phyloP scores from a whole-genome alignment of 306 rosid species.

The Dalbergia cochinchinensis region DNA sequence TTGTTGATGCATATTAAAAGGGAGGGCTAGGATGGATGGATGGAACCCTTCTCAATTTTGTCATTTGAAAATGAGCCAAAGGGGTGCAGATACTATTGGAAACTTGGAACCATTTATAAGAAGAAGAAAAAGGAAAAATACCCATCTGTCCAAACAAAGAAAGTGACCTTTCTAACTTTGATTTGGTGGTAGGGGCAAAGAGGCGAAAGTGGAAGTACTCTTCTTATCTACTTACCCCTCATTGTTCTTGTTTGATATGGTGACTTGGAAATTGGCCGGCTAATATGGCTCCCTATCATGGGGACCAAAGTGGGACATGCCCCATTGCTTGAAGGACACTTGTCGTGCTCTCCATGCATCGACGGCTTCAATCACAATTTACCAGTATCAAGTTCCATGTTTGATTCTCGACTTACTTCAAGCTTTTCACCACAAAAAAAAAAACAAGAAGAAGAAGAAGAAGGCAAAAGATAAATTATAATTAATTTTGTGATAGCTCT shows the following conservation, averaged over 20 bases:
- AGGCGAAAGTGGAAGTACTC: background rate
- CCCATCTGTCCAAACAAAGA: constrained; percentile 31
- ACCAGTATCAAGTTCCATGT: constrained; percentile 28
- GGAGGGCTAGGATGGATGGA: constrained; percentile 22
- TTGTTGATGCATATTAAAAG: constrained; percentile 24
- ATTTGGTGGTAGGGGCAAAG: constrained; percentile 50
- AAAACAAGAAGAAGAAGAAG: background rate
- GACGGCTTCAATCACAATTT: constrained; percentile 36
- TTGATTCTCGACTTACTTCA: constrained; percentile 18
- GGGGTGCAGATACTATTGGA: background rate
- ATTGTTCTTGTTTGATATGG: constrained; percentile 39
- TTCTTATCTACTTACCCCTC: constrained; percentile 38
- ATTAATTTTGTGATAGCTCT: too few relatives aligned
- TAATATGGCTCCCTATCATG: constrained; percentile 51
- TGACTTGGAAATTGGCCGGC: constrained; percentile 57
- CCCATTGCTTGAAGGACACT: constrained; percentile 41
- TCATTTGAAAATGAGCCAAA: constrained; percentile 15
- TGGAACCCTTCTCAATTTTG: background rate
- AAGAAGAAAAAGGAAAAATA: background rate
- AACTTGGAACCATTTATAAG: constrained; percentile 32
- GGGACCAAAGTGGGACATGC: constrained; percentile 50
- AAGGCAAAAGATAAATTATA: background rate
- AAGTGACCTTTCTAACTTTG: constrained; percentile 39
- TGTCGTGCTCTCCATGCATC: constrained; percentile 28
- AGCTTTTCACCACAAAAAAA: background rate